These are phyloP conservation scores for Vaccinium macrocarpon DNA, from an alignment of 148 eudicot species.

Conservation along the genomic window DNA sequence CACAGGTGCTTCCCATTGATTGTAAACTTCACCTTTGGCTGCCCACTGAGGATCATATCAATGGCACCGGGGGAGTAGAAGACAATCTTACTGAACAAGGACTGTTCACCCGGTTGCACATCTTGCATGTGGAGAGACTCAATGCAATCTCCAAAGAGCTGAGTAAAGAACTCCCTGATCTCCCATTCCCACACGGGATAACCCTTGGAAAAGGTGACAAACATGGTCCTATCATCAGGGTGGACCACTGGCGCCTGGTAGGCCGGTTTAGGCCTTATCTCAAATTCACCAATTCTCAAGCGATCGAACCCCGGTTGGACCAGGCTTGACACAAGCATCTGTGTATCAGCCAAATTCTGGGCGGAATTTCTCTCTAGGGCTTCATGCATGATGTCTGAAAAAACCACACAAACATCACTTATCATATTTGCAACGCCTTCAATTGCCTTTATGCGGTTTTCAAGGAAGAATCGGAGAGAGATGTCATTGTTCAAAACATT, in stretches of 20 bases:
- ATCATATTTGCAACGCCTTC: constrained; percentile 13
- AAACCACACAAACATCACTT: constrained; percentile 27
- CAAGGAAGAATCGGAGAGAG: constrained; percentile 31
- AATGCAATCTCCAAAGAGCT: constrained; percentile 36
- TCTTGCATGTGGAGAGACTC: constrained; percentile 50
- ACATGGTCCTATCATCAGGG: constrained; percentile 38
- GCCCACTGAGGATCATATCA: constrained; percentile 33
- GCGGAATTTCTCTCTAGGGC: constrained; percentile 15
- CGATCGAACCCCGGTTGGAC: not conserved
- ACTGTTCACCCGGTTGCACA: constrained; percentile 31
- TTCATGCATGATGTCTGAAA: constrained; percentile 29
- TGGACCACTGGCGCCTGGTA: constrained; percentile 4
- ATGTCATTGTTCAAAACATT: constrained; percentile 23
- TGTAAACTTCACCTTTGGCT: constrained; percentile 30
- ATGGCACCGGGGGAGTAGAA: constrained; percentile 21
- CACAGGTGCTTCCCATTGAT: constrained; percentile 58
- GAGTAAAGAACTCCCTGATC: constrained; percentile 32
- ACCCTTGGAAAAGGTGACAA: constrained; percentile 54
- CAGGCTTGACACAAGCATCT: constrained; percentile 7
- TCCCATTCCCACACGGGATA: constrained; percentile 42
- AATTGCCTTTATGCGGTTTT: constrained; percentile 14
- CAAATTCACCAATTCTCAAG: not conserved
- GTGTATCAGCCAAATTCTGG: not conserved
- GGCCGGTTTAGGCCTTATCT: not conserved
- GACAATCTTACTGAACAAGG: constrained; percentile 43